Base-by-base conservation (phyloP, 179 eudicot species). In the Gypsophila paniculata region DNA sequence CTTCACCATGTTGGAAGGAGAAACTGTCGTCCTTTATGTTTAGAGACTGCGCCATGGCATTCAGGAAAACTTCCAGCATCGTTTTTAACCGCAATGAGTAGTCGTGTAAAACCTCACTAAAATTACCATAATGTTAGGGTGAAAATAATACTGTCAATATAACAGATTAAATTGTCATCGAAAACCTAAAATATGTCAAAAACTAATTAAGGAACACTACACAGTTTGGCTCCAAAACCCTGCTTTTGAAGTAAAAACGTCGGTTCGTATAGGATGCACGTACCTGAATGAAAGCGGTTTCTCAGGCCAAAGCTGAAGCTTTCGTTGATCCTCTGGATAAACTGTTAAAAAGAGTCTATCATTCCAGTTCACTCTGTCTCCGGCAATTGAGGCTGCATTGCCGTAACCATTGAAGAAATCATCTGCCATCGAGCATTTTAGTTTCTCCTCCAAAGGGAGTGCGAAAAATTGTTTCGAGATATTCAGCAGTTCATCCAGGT, bases 331-430 rank as follows among this genome's bases (percentile, higher is more conserved):
- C 26, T 73, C 61, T 0, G 83, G 80, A 26, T 58, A 39, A 49
- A 69, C 72, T 18, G 78, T 82, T 53, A 82, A 80, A 74, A 70
- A 73, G 22, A 79, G 71, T 21, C 85, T 61, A 71, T 82, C 85
- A 49, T 71, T 79, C 85, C 85, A 82, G 39, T 79, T 78, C 14
- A 48, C n/a, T 23, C 14, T 26, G 23, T 68, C 51, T 29, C 80
- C 82, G 13, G 65, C 18, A 12, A 69, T 62, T 0, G 64, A 32
- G 0, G 75, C 72, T 8, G 68, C 78, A 52, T 73, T 70, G 18
- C 82, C 82, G 72, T 82, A 82, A 14, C 85, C 82, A 54, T 75
- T 82, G 57, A 69, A 82, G 52, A 46, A 57, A 57, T 74, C 80
- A 57, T 68, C 73, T 11, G 75, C 38, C 49, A 70, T 70, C 10